Evolutionary conservation across 345 rosid genomes (phyloP), one percentile per base, ranked within the genome.

Genomic region (Eutrema yunnanense): DNA sequence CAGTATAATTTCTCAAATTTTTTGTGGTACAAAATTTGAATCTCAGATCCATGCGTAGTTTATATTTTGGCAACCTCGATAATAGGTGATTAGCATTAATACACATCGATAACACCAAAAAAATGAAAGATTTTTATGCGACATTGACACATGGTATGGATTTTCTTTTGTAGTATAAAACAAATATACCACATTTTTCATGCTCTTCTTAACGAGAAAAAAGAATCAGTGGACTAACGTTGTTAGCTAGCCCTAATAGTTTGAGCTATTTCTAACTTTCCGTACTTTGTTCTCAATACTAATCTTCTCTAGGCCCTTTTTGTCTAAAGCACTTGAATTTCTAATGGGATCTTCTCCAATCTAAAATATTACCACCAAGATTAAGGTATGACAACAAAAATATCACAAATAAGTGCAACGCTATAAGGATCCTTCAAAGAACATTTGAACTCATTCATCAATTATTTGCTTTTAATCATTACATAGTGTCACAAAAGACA

Each of bases 401-500:
- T 22, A 1, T 5, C 34, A 32, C 34, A 32, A 66, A 52, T 8
- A n/a, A 41, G 40, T 57, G 19, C 54, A 51, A 62, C 62, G 34
- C 46, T 34, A 37, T 3, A 8, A 33, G 62, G 69, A 48, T 12
- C 53, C 22, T 57, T 65, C 10, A 9, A 8, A 30, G 14, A 46
- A 53, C 58, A 73, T 29, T 75, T 53, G 57, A 61, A 69, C 70
- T 62, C 64, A 26, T 69, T 46, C 44, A 54, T 69, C 69, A 69
- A 75, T 61, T 68, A 75, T 69, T 76, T 62, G 59, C 33, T 69
- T 69, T 69, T 47, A 69, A 63, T 69, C 71, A 76, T 76, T 69
- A 70, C 79, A 76, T 69, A 69, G 33, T 69, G 79, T 32, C 79
- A 63, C 71, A 38, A 36, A 69, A 46, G 75, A 76, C 75, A 76